Evolutionary conservation across 2,329 filamentous ascomycete genomes (phyloP), one percentile per base, ranked within the genome.

Genomic region (Pestalotiopsis sp.): DNA sequence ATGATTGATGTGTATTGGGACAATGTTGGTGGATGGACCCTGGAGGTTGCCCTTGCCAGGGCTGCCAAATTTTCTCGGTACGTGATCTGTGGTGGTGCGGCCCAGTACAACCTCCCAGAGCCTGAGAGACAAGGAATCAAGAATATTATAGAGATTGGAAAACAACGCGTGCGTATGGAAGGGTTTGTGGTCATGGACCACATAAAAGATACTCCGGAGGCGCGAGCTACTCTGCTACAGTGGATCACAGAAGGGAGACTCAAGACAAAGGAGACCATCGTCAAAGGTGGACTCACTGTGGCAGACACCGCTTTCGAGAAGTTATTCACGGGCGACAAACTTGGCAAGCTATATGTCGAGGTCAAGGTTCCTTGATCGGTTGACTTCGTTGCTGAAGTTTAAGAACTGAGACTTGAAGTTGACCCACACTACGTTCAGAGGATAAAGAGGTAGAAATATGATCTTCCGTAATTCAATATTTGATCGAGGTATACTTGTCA

Each of bases 131-230:
- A n/a, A n/a, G 45, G 45, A 12, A 23, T 23, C 45, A 52, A 52
- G 45, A 52, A 52, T 9, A 52, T 52, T 0, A 52, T 52, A 11
- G 45, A 52, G 45, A 52, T 52, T 7, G 45, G 4, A 12, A 52
- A 52, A 12, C 45, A 52, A 7, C 45, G 45, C 5, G 45, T 52
- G 1, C 45, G 45, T 0, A 23, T 93, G 83, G 85, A 91, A 80
- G 91, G 91, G 0, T 94, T 94, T 79, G 90, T 94, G 70, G 87
- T 93, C 60, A 87, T 92, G 67, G 92, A 94, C 77, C 93, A 86
- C 74, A 80, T 78, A 3, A 81, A 86, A 64, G 84, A 91, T 74
- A 92, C 86, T 75, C 75, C 84, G 0, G 77, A 81, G 59, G 92
- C 91, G 0, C 80, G 86, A 72, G 82, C 86, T 75, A 84, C 93